Evolutionary conservation across 805 yeast species (phyloP), one percentile per base, ranked within the genome.

Genomic region (Trichomonascus vanleenenianus): DNA sequence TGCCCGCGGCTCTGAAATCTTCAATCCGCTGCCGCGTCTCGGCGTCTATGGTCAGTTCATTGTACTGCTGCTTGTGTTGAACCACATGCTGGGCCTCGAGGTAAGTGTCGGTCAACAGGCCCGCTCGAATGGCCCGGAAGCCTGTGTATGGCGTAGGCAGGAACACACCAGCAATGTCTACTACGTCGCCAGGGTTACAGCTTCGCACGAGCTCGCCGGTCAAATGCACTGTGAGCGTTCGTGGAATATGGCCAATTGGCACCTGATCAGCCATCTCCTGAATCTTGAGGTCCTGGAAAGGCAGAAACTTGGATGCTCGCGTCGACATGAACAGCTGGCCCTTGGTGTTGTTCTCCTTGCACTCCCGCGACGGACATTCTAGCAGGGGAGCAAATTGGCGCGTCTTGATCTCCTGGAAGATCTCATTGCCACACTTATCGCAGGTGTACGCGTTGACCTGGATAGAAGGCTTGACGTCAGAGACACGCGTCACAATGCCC

Each of bases 81-180:
- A 73, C 73, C 18, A 93, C 79, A 56, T 75, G 73, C 64, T 93
- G 96, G 2, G 94, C 93, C 57, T 87, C 95, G 46, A 93, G 67
- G 61, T 82, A 93, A 1, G 97, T 89, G 64, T 93, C 98, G 0
- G 98, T 93, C 49, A 93, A 70, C 47, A 93, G 67, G 11, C 98
- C 98, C 0, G 98, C 97, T 57, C 78, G 77, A 51, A 94, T 69
- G 2, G 97, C 99, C 58, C 81, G 78, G 72, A 83, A 89, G 0
- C 98, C 98, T 2, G 97, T 88, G 67, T 89, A 93, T 2, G 98
- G 97, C 40, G 88, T 70, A 0, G 99, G 99, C 69, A 94, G 68
- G 61, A 82, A 88, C 20, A 93, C 81, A 44, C 99, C 99, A 0
- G 95, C 75, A 32, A 91, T 79, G 62, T 93, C 97, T 30, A 88